These are phyloP conservation scores for Irpex rosettiformis DNA, from an alignment of 1,284 basidiomycete species.

Conservation along the genomic window DNA sequence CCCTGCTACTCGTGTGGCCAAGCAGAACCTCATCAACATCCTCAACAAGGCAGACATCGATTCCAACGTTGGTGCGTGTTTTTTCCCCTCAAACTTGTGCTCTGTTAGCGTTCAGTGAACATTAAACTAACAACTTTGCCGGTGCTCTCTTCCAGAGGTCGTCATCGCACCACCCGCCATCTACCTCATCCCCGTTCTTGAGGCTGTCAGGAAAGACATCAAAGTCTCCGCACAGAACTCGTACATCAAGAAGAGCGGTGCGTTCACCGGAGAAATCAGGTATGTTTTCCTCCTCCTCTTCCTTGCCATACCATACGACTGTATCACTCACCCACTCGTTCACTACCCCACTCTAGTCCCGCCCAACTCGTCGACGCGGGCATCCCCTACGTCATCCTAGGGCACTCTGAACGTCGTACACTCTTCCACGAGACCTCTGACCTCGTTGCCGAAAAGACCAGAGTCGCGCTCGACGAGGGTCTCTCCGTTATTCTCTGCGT, in stretches of 20 bases:
- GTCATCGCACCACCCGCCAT: constrained; percentile 89
- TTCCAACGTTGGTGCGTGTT: constrained; percentile 56
- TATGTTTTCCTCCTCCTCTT: constrained; percentile 26
- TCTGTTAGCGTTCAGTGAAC: neutral
- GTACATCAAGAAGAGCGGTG: constrained; percentile 83
- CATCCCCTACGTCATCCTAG: constrained; percentile 93
- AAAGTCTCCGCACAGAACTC: constrained; percentile 91
- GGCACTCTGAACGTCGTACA: constrained; percentile 94
- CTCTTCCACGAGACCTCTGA: constrained; percentile 89
- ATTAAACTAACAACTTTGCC: neutral
- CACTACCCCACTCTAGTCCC: constrained; percentile 46
- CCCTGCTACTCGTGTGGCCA: constrained; percentile 62
- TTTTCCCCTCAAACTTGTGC: neutral
- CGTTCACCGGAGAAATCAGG: constrained; percentile 97
- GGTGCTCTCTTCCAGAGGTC: constrained; percentile 58
- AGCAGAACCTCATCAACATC: constrained; percentile 59
- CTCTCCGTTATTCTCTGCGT: constrained; percentile 94
- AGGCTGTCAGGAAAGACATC: constrained; percentile 57
- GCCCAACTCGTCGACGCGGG: constrained; percentile 81
- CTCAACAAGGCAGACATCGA: constrained; percentile 81
- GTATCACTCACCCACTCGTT: neutral
- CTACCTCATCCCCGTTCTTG: constrained; percentile 73
- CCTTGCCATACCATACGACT: neutral
- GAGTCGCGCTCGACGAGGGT: constrained; percentile 69
- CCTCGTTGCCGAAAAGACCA: constrained; percentile 85